Conservation (phyloP, 2,329 filamentous ascomycete genomes). For the Penicillium thymicola region DNA sequence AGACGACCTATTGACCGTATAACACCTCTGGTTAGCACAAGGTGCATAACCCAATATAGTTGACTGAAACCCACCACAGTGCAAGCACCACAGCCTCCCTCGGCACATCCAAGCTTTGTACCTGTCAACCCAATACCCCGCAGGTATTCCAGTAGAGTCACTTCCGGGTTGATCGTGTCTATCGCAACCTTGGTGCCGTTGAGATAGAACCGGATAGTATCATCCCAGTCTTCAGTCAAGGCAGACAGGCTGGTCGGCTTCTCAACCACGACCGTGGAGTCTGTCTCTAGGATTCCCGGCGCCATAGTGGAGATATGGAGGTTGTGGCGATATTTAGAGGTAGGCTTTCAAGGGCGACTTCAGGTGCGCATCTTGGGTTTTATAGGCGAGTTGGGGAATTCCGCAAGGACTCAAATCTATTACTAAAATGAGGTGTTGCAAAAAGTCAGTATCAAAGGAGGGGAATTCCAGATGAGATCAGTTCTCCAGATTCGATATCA, state of each 20-base stretch:
- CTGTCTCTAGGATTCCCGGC: conserved; percentile 51
- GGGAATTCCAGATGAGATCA: conserved; percentile 8
- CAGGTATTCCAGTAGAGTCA: conserved; percentile 89
- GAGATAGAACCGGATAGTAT: conserved; percentile 86
- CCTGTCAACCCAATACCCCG: conserved; percentile 90
- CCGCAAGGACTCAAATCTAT: conserved; percentile 17
- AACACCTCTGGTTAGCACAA: conserved; percentile 18
- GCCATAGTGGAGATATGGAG: conserved; percentile 48
- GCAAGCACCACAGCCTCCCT: conserved; percentile 94
- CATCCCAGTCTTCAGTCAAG: conserved; percentile 75
- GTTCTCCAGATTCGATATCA: conserved; percentile 11
- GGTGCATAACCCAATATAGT: not conserved
- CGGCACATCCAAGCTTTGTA: conserved; percentile 93
- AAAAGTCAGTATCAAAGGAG: not conserved
- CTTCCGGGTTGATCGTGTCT: conserved; percentile 83
- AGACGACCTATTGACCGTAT: conserved; percentile 60
- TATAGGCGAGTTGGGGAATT: not conserved
- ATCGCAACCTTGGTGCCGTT: conserved; percentile 88
- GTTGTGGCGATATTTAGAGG: not conserved
- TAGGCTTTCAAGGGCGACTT: not conserved
- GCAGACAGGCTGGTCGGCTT: conserved; percentile 51
- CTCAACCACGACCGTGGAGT: conserved; percentile 45
- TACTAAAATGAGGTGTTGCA: not conserved
- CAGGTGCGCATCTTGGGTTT: conserved; percentile 9
- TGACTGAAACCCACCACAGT: conserved; percentile 62